Evolutionary conservation across 208 protist genomes (phyloP).

Genomic region (Trypanosoma conorhini): DNA sequence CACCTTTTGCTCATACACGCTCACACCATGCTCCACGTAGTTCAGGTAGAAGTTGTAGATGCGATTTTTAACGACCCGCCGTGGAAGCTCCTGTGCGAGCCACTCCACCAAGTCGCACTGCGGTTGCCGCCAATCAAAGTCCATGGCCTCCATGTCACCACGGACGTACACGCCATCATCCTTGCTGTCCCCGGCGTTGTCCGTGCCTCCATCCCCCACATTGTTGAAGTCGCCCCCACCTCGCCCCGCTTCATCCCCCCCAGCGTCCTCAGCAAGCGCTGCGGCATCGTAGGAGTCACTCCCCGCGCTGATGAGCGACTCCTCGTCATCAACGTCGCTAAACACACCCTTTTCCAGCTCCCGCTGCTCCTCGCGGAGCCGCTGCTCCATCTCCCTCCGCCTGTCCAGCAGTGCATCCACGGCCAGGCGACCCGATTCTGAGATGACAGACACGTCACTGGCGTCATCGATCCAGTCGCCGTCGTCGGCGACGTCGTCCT

Average conservation of each 20-base stretch:
- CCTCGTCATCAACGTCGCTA: slow-evolving; percentile 75
- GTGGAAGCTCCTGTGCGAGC: slow-evolving; percentile 88
- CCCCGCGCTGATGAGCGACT: slow-evolving; percentile 29
- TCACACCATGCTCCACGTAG: slow-evolving; percentile 78
- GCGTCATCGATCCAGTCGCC: slow-evolving; percentile 81
- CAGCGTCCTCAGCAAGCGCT: slow-evolving; percentile 25
- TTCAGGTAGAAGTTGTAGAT: slow-evolving; percentile 94
- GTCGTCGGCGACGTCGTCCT: slow-evolving; percentile 66
- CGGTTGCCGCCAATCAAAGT: slow-evolving; percentile 88
- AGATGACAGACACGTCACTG: slow-evolving; percentile 78
- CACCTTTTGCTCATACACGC: slow-evolving; percentile 83
- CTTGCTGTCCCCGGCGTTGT: neutral
- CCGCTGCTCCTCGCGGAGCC: slow-evolving; percentile 59
- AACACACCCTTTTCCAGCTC: slow-evolving; percentile 84
- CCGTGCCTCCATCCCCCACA: slow-evolving; percentile 18
- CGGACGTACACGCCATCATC: slow-evolving; percentile 65
- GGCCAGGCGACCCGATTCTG: slow-evolving; percentile 61
- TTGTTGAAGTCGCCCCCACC: slow-evolving; percentile 35
- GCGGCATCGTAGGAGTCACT: slow-evolving; percentile 21
- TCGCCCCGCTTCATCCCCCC: slow-evolving; percentile 29
- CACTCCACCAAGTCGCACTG: slow-evolving; percentile 89
- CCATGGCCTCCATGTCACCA: slow-evolving; percentile 70
- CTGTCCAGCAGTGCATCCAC: slow-evolving; percentile 81
- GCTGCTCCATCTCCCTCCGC: slow-evolving; percentile 57
- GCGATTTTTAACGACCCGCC: slow-evolving; percentile 85